Conservation (phyloP, 2,329 filamentous ascomycete species). For the Teratosphaeria destructans region DNA sequence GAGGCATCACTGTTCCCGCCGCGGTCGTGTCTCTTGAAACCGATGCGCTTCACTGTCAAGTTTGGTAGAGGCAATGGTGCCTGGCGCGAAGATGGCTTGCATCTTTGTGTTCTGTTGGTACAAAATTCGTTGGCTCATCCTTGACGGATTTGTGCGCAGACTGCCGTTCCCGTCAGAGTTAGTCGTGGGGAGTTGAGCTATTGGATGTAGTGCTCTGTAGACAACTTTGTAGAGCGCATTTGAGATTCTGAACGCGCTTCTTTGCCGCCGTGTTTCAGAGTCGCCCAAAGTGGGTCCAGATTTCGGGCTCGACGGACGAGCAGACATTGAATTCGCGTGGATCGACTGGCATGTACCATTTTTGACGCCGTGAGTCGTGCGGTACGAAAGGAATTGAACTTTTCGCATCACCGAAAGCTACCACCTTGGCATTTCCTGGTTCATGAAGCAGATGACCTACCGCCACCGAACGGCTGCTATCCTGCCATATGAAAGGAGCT, state of each 20-base stretch:
- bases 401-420: no score
- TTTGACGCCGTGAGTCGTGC: no score
- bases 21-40: constrained; percentile 11
- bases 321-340: neutral
- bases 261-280: neutral
- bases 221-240: neutral
- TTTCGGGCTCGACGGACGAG: neutral
- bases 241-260: neutral
- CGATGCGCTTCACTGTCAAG: constrained; percentile 1
- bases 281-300: neutral
- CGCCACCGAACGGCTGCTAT: no score
- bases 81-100: constrained; percentile 4
- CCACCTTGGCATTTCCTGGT: no score
- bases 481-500: no score
- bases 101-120: neutral
- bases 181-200: neutral
- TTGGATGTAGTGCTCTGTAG: neutral
- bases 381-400: no score
- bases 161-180: constrained; percentile 1
- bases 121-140: neutral
- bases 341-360: no score
- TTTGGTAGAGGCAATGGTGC: constrained; percentile 2
- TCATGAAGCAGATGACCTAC: no score
- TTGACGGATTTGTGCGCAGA: neutral
- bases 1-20: constrained; percentile 1